Evolutionary conservation across 208 protist genomes (phyloP), one percentile per base, ranked within the genome.

Genomic region (Crithidia acanthocephali): DNA sequence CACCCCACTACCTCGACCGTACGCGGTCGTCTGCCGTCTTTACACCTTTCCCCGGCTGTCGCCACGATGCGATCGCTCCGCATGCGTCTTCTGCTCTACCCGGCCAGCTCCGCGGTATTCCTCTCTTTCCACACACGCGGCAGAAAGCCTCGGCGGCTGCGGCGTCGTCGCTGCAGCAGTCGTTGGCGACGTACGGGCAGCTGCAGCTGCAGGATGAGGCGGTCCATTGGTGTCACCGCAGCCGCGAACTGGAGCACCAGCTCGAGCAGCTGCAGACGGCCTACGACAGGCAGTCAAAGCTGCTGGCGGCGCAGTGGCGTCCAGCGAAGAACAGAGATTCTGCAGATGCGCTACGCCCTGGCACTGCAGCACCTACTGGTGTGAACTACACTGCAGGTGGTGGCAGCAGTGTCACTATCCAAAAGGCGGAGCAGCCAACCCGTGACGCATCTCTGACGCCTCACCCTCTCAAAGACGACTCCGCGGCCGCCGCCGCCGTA

Each of bases 121-220:
- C 70, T 2, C 42, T 76, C n/a, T 69, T 69, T 22, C 37, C 62
- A 10, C 48, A 20, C 52, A 40, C 22, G 20, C 69, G 37, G 20
- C 64, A 60, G 37, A 27, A 1, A 0, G 18, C 37, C 9, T 18
- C 32, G 7, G 28, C 37, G 22, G 42, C 59, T 32, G 2, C 45
- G 25, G 7, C 48, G 52, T 42, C 50, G 52, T 59, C 65, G 23
- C 33, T 44, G 60, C 65, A 47, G 30, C 58, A 68, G 72, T 78
- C 72, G 18, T 15, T 67, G 20, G 58, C 48, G 16, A 58, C 68
- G 35, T 78, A 68, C 51, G 66, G 65, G 9, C 56, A 58, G 28
- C 35, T 55, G 51, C 72, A 78, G 58, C 56, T 83, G 58, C 68
- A 76, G 52, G 63, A 80, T 5, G 79, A 83, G 61, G 73, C 74